Evolutionary conservation across 75 land plant genomes (phyloP), one percentile per base, ranked within the genome.

Genomic region (Azolla pinnata): DNA sequence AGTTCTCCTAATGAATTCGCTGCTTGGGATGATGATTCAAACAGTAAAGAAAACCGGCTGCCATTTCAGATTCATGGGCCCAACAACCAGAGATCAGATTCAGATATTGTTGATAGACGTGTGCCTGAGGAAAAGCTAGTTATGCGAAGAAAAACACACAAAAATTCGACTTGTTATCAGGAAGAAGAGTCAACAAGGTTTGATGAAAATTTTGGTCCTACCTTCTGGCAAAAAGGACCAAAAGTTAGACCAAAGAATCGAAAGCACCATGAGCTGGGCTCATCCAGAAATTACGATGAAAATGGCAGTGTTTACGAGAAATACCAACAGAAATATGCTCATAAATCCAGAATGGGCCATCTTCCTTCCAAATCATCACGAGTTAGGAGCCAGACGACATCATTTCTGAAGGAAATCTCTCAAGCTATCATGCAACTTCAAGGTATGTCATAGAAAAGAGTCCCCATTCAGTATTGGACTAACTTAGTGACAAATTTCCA

Each of bases 341-440:
- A n/a, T n/a, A n/a, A n/a, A n/a, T n/a, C n/a, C n/a, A n/a, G n/a
- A n/a, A n/a, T n/a, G n/a, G n/a, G n/a, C n/a, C n/a, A n/a, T n/a
- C n/a, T n/a, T n/a, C n/a, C n/a, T n/a, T n/a, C n/a, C n/a, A n/a
- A n/a, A n/a, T n/a, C n/a, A n/a, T n/a, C 49, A 46, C n/a, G 49
- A 46, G 3, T 23, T 46, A 2, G 2, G 29, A 24, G 24, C 3
- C 54, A 24, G 29, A 52, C 10, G 27, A 27, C 29, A 25, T 52
- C 54, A 2, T 52, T 52, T 25, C 24, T 52, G 25, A 52, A 52
- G 14, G 54, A 52, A 27, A 52, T 52, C 29, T 25, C 54, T 2
- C 54, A 52, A 52, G 54, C 54, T 24, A 52, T 52, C 2, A 10
- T 52, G 24, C 54, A 52, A 26, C 54, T 52, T 3, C 54, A 52